Conservation (phyloP, 331 rosid species). For the Cucumis variabilis region DNA sequence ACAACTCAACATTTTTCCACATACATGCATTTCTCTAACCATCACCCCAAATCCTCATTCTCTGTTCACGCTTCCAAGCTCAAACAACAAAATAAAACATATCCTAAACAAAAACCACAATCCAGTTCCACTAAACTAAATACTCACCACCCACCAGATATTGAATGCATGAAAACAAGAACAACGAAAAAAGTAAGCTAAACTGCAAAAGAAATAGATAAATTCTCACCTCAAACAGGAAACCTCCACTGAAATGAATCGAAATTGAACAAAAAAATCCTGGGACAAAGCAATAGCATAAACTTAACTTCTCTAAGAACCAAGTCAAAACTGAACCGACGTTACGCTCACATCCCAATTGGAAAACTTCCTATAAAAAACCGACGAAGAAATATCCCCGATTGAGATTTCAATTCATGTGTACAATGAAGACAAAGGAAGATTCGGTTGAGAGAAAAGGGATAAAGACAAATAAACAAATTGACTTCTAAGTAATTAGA, state of each 20-base stretch:
- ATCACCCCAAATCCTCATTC: background rate
- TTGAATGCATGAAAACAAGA: background rate
- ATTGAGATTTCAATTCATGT: background rate
- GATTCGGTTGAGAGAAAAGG: constrained; percentile 11
- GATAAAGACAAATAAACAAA: constrained; percentile 5
- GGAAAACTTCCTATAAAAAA: background rate
- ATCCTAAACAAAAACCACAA: no score
- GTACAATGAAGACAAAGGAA: constrained; percentile 6
- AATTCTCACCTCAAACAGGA: constrained; percentile 16
- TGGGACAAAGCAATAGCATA: background rate
- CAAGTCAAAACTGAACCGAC: constrained; percentile 3
- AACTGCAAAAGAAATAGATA: background rate
- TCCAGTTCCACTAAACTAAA: background rate
- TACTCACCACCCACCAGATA: background rate
- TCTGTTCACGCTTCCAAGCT: no score
- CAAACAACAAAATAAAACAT: no score
- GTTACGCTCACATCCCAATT: background rate
- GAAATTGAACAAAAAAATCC: background rate
- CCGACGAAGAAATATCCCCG: background rate
- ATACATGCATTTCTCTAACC: background rate
- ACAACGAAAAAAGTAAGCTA: background rate
- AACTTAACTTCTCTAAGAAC: constrained; percentile 19
- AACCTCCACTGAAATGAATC: background rate
- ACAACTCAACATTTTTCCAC: background rate
- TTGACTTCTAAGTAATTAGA: background rate